Evolutionary conservation across 2,329 filamentous ascomycete species (phyloP).

Genomic region (Basipetospora chlamydospora): DNA sequence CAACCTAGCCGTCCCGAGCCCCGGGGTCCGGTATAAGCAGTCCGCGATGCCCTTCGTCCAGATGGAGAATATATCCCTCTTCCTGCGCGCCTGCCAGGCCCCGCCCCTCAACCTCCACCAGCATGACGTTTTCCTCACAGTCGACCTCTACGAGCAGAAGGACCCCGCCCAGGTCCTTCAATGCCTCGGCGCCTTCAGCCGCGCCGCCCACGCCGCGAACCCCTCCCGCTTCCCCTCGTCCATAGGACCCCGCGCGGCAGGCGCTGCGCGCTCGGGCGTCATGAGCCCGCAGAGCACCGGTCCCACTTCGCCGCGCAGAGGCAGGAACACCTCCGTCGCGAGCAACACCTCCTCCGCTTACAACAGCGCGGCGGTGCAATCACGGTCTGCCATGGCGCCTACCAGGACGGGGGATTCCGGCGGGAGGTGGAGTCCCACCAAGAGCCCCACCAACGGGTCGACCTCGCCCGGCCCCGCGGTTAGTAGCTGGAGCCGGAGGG

Average conservation of each 20-base stretch:
- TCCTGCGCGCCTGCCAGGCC: conserved; percentile 74
- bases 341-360: conserved; percentile 44
- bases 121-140: conserved; percentile 92
- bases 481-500: conserved; percentile 81
- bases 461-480: conserved; percentile 38
- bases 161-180: conserved; percentile 93
- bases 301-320: conserved; percentile 29
- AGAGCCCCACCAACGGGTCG: conserved; percentile 32
- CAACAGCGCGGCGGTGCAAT: conserved; percentile 16
- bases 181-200: conserved; percentile 82
- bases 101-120: conserved; percentile 76
- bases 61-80: conserved; percentile 98
- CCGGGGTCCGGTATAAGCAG: conserved; percentile 77
- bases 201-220: conserved; percentile 62
- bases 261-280: conserved; percentile 33
- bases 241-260: conserved; percentile 69
- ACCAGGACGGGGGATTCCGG: conserved; percentile 38
- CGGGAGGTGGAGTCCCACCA: conserved; percentile 44
- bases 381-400: conserved; percentile 25
- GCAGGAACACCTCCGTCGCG: conserved; percentile 36
- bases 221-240: conserved; percentile 58
- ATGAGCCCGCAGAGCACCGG: conserved; percentile 56
- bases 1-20: conserved; percentile 63
- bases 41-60: conserved; percentile 96
- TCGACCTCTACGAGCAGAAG: conserved; percentile 90